Conservation (phyloP, 2,329 filamentous ascomycete genomes). For the Monilinia laxa region DNA sequence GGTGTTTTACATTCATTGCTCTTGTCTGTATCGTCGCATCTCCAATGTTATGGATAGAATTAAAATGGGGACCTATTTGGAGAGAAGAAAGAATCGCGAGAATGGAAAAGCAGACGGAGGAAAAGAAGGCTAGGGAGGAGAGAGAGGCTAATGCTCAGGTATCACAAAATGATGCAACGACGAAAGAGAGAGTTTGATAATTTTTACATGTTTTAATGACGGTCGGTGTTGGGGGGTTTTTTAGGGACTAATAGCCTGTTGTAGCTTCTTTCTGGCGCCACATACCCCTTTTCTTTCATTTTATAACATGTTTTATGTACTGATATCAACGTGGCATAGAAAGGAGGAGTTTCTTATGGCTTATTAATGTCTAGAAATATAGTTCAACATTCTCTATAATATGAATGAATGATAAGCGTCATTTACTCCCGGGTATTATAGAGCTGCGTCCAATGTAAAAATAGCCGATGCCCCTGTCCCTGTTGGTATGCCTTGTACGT, state of each 20-base stretch:
- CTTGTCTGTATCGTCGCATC: conserved; percentile 50
- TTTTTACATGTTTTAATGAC: background rate
- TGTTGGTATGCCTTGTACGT: background rate
- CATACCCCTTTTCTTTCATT: background rate
- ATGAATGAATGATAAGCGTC: conserved; percentile 9
- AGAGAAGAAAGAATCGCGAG: conserved; percentile 51
- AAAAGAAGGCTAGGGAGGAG: conserved; percentile 31
- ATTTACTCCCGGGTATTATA: background rate
- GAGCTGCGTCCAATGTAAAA: too few species aligned
- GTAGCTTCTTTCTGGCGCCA: background rate
- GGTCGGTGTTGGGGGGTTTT: background rate
- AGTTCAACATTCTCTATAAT: background rate
- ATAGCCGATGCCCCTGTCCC: too few species aligned
- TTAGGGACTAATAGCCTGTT: background rate
- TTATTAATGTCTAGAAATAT: background rate
- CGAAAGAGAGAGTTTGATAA: conserved; percentile 4
- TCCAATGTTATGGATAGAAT: conserved; percentile 51
- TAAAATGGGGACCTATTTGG: conserved; percentile 51
- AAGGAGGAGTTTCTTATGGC: background rate
- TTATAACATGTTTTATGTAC: background rate
- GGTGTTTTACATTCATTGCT: conserved; percentile 61
- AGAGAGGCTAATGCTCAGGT: conserved; percentile 14
- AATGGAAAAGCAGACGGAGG: conserved; percentile 41
- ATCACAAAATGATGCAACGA: conserved; percentile 16
- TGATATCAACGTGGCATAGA: background rate